These are phyloP conservation scores for Phytophthora cactorum DNA, from an alignment of 352 stramenopile genomes.

Conservation along the genomic window DNA sequence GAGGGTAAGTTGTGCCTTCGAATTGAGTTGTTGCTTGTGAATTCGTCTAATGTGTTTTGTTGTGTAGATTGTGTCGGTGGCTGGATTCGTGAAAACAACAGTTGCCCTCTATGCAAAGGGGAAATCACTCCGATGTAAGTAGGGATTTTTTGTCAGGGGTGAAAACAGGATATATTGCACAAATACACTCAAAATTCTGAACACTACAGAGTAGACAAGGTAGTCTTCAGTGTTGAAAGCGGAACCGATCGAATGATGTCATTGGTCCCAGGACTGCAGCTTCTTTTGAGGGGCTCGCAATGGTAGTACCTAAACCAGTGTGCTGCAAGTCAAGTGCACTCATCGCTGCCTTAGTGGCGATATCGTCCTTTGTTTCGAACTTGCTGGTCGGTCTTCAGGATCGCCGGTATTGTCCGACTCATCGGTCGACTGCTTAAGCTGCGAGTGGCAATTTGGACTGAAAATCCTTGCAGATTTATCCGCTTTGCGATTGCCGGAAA, in stretches of 20 bases:
- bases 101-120: conserved; percentile 75
- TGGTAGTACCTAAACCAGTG: background rate
- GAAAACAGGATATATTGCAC: conserved; percentile 15
- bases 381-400: conserved; percentile 5
- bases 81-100: conserved; percentile 84
- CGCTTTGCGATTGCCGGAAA: conserved; percentile 9
- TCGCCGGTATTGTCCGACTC: conserved; percentile 7
- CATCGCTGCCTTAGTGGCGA: background rate
- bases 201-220: background rate
- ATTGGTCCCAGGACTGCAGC: background rate
- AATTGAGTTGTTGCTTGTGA: background rate
- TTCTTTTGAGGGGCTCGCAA: background rate
- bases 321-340: conserved; percentile 1
- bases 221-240: conserved; percentile 31
- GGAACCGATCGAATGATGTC: conserved; percentile 43
- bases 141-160: conserved; percentile 3
- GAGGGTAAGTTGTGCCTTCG: conserved; percentile 42
- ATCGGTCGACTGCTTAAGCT: conserved; percentile 11
- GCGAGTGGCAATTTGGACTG: background rate
- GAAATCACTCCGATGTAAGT: conserved; percentile 54
- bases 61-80: conserved; percentile 64
- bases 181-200: conserved; percentile 11
- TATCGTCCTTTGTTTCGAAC: conserved; percentile 8
- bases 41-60: conserved; percentile 2
- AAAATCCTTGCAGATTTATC: background rate